These are phyloP conservation scores for Ophiocordyceps sinensis DNA, from an alignment of 2,329 filamentous ascomycete genomes.

Conservation along the genomic window DNA sequence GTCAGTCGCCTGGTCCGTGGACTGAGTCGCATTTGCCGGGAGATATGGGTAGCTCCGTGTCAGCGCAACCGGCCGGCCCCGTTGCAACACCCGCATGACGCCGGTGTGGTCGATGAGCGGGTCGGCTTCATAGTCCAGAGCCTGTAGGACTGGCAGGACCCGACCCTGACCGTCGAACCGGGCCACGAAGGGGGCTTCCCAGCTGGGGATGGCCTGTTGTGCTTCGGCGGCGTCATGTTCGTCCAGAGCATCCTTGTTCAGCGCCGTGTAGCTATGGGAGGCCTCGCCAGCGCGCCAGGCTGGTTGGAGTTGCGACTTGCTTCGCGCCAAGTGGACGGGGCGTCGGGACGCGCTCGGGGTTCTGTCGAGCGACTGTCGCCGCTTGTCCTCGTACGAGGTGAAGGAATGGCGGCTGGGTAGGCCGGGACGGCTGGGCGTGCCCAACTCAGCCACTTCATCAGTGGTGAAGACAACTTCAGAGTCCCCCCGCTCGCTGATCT, in stretches of 20 bases:
- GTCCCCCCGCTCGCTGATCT: constrained; percentile 21
- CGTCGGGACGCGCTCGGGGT: constrained; percentile 18
- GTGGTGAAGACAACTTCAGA: constrained; percentile 12
- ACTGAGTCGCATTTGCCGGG: constrained; percentile 20
- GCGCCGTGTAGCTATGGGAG: constrained; percentile 10
- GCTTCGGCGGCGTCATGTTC: constrained; percentile 36
- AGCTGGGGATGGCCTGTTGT: constrained; percentile 27
- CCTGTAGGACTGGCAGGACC: constrained; percentile 66
- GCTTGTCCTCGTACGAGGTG: constrained; percentile 43
- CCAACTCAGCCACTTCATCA: constrained; percentile 10
- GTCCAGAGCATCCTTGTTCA: constrained; percentile 36
- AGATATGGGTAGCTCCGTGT: constrained; percentile 69
- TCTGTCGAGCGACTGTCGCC: constrained; percentile 19
- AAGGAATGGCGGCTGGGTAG: constrained; percentile 46
- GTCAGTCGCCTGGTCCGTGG: constrained; percentile 9
- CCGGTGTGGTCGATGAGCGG: constrained; percentile 79
- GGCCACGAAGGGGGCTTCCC: constrained; percentile 35
- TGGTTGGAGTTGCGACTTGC: constrained; percentile 39
- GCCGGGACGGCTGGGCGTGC: constrained; percentile 26
- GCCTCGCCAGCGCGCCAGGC: constrained; percentile 7
- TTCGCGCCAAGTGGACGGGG: constrained; percentile 31
- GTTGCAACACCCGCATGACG: constrained; percentile 67
- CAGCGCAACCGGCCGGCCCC: constrained; percentile 68
- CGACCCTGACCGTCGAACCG: constrained; percentile 44
- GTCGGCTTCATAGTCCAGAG: constrained; percentile 74